These are phyloP conservation scores for Pseudogymnoascus sp. DNA, from an alignment of 2,329 filamentous ascomycete genomes.

Conservation along the genomic window DNA sequence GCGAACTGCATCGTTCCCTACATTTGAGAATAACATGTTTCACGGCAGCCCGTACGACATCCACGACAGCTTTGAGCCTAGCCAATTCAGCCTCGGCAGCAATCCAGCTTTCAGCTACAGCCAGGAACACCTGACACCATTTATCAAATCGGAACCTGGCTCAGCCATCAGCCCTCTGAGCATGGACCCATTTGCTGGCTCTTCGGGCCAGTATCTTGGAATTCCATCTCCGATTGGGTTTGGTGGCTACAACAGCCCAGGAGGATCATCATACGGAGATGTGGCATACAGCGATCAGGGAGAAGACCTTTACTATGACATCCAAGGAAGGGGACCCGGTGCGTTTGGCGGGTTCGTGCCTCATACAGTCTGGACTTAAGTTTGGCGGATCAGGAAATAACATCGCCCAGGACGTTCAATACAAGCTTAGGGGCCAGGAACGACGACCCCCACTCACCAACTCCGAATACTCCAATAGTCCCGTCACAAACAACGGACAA, in stretches of 20 bases:
- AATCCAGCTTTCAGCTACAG: constrained; percentile 56
- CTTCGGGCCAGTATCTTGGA: constrained; percentile 50
- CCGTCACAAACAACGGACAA: neutral
- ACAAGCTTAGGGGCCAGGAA: neutral
- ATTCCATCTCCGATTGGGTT: constrained; percentile 53
- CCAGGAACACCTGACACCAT: constrained; percentile 50
- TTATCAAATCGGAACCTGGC: constrained; percentile 40
- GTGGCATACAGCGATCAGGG: constrained; percentile 55
- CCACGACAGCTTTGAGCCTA: constrained; percentile 32
- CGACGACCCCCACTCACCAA: neutral
- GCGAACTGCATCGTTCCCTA: constrained; percentile 51
- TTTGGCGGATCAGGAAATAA: constrained; percentile 21
- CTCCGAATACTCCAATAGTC: neutral
- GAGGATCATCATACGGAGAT: constrained; percentile 51
- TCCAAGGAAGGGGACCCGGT: constrained; percentile 25
- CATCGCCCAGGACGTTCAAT: neutral
- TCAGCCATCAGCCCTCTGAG: constrained; percentile 45
- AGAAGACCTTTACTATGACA: constrained; percentile 22
- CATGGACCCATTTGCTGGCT: constrained; percentile 43
- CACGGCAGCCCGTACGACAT: constrained; percentile 32
- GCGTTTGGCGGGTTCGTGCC: constrained; percentile 30
- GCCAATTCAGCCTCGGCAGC: constrained; percentile 43
- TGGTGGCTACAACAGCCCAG: constrained; percentile 46
- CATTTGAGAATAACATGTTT: constrained; percentile 49
- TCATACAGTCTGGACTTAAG: constrained; percentile 29